phyloP scores from a whole-genome alignment of 768 basidiomycete genomes.

The Agrocybe praecox region DNA sequence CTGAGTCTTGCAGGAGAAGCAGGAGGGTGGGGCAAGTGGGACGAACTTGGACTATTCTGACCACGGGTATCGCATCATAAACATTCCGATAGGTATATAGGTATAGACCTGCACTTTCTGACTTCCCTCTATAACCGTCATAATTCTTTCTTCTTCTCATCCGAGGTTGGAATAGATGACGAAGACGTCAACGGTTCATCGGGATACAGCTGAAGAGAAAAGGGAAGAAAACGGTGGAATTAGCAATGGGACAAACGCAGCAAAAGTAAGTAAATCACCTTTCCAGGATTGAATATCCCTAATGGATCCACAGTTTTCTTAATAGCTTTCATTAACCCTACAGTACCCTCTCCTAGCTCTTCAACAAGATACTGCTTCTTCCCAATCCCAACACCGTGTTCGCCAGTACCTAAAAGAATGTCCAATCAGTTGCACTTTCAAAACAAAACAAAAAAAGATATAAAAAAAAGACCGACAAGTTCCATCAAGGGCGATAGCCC shows the following conservation, averaged over 20 bases:
- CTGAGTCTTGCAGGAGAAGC: too few relatives aligned
- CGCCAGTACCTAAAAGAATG: constrained; percentile 61
- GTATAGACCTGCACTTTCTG: too few relatives aligned
- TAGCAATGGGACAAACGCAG: not conserved
- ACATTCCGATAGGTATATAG: too few relatives aligned
- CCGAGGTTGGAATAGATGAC: too few relatives aligned
- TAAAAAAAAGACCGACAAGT: constrained; percentile 48
- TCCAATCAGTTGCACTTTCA: not conserved
- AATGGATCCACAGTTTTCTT: constrained; percentile 77
- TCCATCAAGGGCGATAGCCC: constrained; percentile 72
- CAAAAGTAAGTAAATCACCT: constrained; percentile 40
- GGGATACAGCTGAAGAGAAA: constrained; percentile 12
- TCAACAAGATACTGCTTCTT: constrained; percentile 80
- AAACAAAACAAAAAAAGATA: not conserved
- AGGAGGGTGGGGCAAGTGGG: too few relatives aligned
- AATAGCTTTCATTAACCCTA: constrained; percentile 81
- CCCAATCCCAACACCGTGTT: constrained; percentile 88
- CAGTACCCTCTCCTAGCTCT: constrained; percentile 83
- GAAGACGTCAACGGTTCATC: constrained; percentile 1
- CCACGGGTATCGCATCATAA: too few relatives aligned
- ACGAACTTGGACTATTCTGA: too few relatives aligned
- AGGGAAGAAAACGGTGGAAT: not conserved
- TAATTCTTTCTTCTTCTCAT: too few relatives aligned
- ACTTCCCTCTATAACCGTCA: too few relatives aligned
- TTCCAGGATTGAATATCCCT: constrained; percentile 83